Conservation (phyloP, 2,329 filamentous ascomycete species). For the Lasiodiplodia gonubiensis region DNA sequence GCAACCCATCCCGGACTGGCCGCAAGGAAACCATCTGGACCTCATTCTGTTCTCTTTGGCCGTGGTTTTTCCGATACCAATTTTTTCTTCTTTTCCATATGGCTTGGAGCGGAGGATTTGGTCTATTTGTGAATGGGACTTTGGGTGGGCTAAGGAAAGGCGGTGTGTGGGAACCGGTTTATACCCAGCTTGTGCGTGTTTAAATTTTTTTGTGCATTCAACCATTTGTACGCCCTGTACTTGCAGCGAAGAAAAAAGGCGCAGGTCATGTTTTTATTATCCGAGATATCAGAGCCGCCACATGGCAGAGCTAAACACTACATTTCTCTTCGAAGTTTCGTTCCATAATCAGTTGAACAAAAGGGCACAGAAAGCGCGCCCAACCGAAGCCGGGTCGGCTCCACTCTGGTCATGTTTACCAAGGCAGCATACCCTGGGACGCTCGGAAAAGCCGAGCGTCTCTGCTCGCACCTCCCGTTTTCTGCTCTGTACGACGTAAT, state of each 20-base stretch:
- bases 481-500: not conserved
- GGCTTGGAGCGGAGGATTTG: not conserved
- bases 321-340: not conserved
- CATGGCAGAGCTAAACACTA: slow-evolving; percentile 12
- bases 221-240: slow-evolving; percentile 2
- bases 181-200: slow-evolving; percentile 20
- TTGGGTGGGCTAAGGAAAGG: not conserved
- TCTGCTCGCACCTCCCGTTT: not conserved
- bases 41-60: not conserved
- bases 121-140: not conserved
- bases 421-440: not conserved
- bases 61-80: not conserved
- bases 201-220: slow-evolving; percentile 6
- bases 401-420: not conserved
- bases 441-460: not conserved
- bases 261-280: not conserved
- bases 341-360: not conserved
- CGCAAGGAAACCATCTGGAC: not conserved
- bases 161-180: slow-evolving; percentile 19
- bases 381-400: not conserved
- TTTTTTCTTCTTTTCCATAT: not conserved
- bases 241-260: not conserved
- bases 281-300: slow-evolving; percentile 11
- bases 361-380: not conserved
- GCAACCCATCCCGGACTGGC: not conserved